Base-by-base conservation (phyloP, 352 stramenopile species). In the Phytophthora capsici region DNA sequence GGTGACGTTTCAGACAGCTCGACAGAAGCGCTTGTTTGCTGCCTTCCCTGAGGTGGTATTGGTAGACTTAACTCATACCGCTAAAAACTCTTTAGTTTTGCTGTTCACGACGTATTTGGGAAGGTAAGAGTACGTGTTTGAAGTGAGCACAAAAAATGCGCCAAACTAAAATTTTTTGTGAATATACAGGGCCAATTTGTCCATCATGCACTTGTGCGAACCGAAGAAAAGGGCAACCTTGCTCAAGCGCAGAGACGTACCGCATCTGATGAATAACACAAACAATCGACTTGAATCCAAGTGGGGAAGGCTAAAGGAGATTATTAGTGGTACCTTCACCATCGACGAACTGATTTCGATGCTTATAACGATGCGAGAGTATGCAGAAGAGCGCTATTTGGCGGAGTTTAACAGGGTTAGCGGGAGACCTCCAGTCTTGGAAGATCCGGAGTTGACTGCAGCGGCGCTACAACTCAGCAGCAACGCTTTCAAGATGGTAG, bases 201-300 rank as follows among this genome's bases (percentile, higher is more conserved):
- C 0, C 40, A 59, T 12, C 40, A 63, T 23, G 47, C 53, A 3
- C 28, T 65, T 1, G 53, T 70, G 4, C 7, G 28, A 28, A 55
- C 23, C 1, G 60, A 63, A 9, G 37, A 50, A 4, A 70, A 70
- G 14, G 9, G 25, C 0, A 65, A 70, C 40, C 30, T 59, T 3
- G 20, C 36, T 38, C 7, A 38, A 38, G 32, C 32, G 32, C 14
- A 9, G 32, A 12, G 32, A 1, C 9, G 32, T 38, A 4, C 32
- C 32, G 3, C 32, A 38, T 1, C 13, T 38, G 4, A 38, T n/a
- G 4, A 38, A 38, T 9, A 17, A 38, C 32, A 38, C 32, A 6
- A 38, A 38, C 32, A 38, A 38, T 10, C 12, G 32, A 38, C 32
- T 38, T 12, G 32, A 38, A 1, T 38, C 32, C 32, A n/a, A 10